phyloP scores from a whole-genome alignment of 1,284 basidiomycete genomes.

The Testicularia cyperi region DNA sequence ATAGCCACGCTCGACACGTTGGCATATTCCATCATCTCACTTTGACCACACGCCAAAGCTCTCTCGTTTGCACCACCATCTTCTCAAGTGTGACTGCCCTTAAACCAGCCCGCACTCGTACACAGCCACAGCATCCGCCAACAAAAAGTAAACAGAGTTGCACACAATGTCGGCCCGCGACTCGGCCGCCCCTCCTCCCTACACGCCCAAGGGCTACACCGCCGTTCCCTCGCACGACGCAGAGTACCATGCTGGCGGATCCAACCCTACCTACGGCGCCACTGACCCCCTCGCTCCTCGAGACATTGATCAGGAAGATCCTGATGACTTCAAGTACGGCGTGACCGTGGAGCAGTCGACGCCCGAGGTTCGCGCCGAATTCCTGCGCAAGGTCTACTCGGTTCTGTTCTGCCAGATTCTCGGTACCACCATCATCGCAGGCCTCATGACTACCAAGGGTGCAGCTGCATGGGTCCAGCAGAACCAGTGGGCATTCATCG shows the following conservation, averaged over 20 bases:
- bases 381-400: constrained; percentile 52
- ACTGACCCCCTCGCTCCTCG: constrained; percentile 14
- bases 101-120: no score
- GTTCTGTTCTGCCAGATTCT: constrained; percentile 55
- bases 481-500: constrained; percentile 51
- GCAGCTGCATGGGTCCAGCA: constrained; percentile 45
- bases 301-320: constrained; percentile 46
- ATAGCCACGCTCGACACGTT: no score
- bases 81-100: no score
- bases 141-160: no score
- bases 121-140: no score
- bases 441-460: constrained; percentile 34
- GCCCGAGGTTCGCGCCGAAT: constrained; percentile 53
- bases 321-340: constrained; percentile 57
- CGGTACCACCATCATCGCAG: constrained; percentile 47
- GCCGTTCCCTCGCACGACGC: constrained; percentile 20
- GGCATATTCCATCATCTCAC: no score
- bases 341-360: constrained; percentile 57
- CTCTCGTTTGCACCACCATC: no score
- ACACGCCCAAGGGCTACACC: constrained; percentile 26
- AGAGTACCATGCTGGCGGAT: background rate
- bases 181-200: constrained; percentile 22
- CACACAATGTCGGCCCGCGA: constrained; percentile 26
- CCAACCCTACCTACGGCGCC: constrained; percentile 18
- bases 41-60: no score